Evolutionary conservation across 192 early-diverging fungal genomes (phyloP).

Genomic region (Coemansia erecta): DNA sequence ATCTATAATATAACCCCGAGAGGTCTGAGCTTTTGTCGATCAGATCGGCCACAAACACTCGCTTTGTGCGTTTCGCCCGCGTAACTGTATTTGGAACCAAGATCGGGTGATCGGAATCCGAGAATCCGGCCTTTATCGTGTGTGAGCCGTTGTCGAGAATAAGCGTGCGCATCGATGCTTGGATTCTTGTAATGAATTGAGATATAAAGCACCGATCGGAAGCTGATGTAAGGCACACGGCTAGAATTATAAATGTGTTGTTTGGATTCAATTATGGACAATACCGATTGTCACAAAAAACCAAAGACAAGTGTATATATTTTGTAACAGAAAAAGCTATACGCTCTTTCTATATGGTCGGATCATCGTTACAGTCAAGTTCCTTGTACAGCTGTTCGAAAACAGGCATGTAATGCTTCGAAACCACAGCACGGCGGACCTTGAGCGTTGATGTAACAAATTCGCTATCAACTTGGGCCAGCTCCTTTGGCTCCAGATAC

Average conservation of each 20-base stretch:
- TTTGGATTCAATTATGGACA: too few species aligned
- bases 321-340: too few species aligned
- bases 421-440: conserved; percentile 60
- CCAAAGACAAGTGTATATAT: too few species aligned
- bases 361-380: conserved; percentile 50
- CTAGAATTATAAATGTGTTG: too few species aligned
- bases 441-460: conserved; percentile 88
- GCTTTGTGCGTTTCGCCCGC: conserved; percentile 57
- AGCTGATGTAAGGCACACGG: too few species aligned
- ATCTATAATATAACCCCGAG: conserved; percentile 68
- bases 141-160: conserved; percentile 73
- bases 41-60: conserved; percentile 71
- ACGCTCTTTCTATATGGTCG: too few species aligned
- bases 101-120: conserved; percentile 6
- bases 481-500: conserved; percentile 64
- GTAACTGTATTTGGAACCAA: conserved; percentile 30
- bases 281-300: too few species aligned
- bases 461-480: conserved; percentile 64
- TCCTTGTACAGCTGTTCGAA: conserved; percentile 59
- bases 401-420: conserved; percentile 40
- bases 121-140: conserved; percentile 63
- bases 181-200: too few species aligned
- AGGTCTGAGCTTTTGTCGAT: conserved; percentile 62
- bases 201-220: too few species aligned
- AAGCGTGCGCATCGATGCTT: conserved; percentile 34